Conservation (phyloP, 257 asterid genomes). For the Petrea volubilis region DNA sequence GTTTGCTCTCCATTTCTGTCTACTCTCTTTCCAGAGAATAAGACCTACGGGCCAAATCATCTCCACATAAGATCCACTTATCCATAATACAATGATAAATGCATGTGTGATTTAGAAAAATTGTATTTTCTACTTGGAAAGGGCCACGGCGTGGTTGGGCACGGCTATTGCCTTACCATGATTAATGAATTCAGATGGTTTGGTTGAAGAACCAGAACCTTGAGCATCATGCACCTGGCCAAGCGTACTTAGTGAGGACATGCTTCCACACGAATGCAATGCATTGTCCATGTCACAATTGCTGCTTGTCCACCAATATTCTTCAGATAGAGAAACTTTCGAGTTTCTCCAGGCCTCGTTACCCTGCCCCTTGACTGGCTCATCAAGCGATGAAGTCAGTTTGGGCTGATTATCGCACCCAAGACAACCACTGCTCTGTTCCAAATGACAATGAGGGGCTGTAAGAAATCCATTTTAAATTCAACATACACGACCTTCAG, state of each 20-base stretch:
- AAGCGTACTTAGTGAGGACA: slow-evolving; percentile 58
- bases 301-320: slow-evolving; percentile 70
- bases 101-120: neutral
- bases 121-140: too few species aligned
- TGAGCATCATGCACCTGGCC: slow-evolving; percentile 53
- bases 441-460: slow-evolving; percentile 41
- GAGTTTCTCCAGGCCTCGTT: slow-evolving; percentile 26
- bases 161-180: slow-evolving; percentile 50
- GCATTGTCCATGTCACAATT: slow-evolving; percentile 58
- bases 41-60: slow-evolving; percentile 49
- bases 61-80: slow-evolving; percentile 16
- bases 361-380: slow-evolving; percentile 40
- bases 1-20: slow-evolving; percentile 73
- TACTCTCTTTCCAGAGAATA: slow-evolving; percentile 68
- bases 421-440: slow-evolving; percentile 96
- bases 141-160: too few species aligned
- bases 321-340: slow-evolving; percentile 49
- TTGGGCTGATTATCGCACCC: slow-evolving; percentile 59
- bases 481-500: neutral
- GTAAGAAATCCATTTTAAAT: slow-evolving; percentile 42
- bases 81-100: too few species aligned
- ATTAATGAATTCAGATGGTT: slow-evolving; percentile 64
- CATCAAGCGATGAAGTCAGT: slow-evolving; percentile 43
- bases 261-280: slow-evolving; percentile 62
- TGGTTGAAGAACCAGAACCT: slow-evolving; percentile 47